Evolutionary conservation across 129 eudicot species (phyloP), one percentile per base, ranked within the genome.

Genomic region (Lonicera japonica): DNA sequence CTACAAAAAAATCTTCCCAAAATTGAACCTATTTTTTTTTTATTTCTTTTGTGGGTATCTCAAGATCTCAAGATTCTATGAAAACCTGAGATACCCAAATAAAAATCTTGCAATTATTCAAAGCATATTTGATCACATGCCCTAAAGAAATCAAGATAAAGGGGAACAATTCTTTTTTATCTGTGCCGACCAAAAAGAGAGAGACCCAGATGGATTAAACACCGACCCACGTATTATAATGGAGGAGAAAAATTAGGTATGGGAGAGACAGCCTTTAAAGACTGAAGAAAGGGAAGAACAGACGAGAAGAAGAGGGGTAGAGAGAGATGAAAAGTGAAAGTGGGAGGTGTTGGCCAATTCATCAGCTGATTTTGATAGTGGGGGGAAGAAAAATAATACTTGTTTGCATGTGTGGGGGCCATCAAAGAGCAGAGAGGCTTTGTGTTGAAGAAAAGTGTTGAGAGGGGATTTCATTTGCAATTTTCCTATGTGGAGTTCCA

Each of bases 141-240:
- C 50, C 50, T 8, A 14, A 43, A 43, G 8, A 14, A 43, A 43
- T 29, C 36, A 1, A 29, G 36, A 2, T 29, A 29, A 29, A 29
- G 36, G 2, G 36, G 6, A 43, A 43, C 13, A 10, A 8, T 8
- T 43, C 50, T 43, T 43, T 43, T 43, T 43, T 67, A 71, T 73
- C 72, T 54, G 65, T 68, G 70, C 85, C 87, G 86, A 83, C 85
- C 83, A 78, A 80, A 87, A 78, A 80, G 79, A 73, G 66, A 82
- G 78, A 73, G 68, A 43, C 81, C 50, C 50, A 43, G 50, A 43
- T 43, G 50, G 16, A 43, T 43, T 1, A 43, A 43, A 43, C 50
- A 43, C 50, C 50, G 50, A 43, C 50, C 78, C 74, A 77, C 70
- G 67, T 75, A 71, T 70, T 82, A 47, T 55, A 66, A 68, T 43